Evolutionary conservation across 163 green algal species (phyloP), one percentile per base, ranked within the genome.

Genomic region (Chlorella variabilis): DNA sequence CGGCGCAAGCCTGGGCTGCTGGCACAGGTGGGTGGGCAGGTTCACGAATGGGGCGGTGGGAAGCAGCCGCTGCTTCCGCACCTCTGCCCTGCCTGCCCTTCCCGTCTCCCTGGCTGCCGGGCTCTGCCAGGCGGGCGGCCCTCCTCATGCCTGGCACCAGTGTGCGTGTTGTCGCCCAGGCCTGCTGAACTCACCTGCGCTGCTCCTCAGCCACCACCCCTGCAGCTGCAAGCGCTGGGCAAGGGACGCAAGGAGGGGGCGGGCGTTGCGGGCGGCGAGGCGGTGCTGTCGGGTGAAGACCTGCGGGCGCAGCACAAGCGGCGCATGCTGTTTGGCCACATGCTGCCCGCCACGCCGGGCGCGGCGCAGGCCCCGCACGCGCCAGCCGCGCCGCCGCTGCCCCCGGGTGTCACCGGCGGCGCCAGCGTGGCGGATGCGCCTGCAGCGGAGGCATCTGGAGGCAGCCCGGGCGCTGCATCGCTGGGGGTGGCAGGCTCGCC

Each of bases 261-360:
- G 7, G 29, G 34, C n/a, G 27, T 3, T 7, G 73, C n/a, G 0
- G 27, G 34, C 15, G 63, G 23, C 2, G 75, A 71, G 29, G 11
- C 58, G 18, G 39, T 17, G 1, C 29, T 39, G 21, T 49, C 27
- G 1, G 59, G 20, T 25, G 61, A 77, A 9, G 48, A 63, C n/a
- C 34, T 87, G 39, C 65, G 87, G 33, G 74, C 75, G 25, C 73
- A 78, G 75, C 70, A 86, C 45, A 88, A 88, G 74, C 81, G 51
- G 42, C 84, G 74, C 78, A 75, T 86, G 80, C 80, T 89, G 67
- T 88, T 87, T 83, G 80, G 85, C 25, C 68, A 83, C 8, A 34
- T 84, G 56, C 68, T 29, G 41, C 20, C 42, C 13, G n/a, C 41
- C 6, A 3, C 68, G 41, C 42, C 27, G 8, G 45, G 11, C 20